Conservation (phyloP, 176 grass and related monocot species). For the Tillandsia fasciculata region DNA sequence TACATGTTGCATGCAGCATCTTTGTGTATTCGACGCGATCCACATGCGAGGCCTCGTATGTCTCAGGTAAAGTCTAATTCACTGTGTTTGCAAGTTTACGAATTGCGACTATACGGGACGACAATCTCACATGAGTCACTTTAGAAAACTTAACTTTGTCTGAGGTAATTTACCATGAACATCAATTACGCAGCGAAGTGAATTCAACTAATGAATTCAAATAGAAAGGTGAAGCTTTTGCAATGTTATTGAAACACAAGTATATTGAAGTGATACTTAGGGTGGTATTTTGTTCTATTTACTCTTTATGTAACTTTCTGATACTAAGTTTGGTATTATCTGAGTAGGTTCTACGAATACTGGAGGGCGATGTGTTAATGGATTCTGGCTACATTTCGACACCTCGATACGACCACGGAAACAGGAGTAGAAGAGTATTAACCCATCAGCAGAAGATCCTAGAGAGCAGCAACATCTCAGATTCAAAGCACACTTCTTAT, state of each 20-base stretch:
- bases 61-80: slow-evolving; percentile 39
- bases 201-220: too few species aligned
- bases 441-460: slow-evolving; percentile 35
- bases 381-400: slow-evolving; percentile 51
- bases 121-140: too few species aligned
- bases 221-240: too few species aligned
- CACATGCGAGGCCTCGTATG: slow-evolving; percentile 91
- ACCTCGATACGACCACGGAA: slow-evolving; percentile 48
- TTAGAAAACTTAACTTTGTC: too few species aligned
- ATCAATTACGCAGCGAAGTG: too few species aligned
- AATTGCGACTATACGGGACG: too few species aligned
- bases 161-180: too few species aligned
- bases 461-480: slow-evolving; percentile 31
- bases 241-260: too few species aligned
- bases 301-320: not conserved
- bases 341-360: slow-evolving; percentile 79
- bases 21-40: slow-evolving; percentile 75
- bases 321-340: not conserved
- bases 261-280: too few species aligned
- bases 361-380: slow-evolving; percentile 75
- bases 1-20: slow-evolving; percentile 89
- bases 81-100: too few species aligned
- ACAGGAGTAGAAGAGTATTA: slow-evolving; percentile 48
- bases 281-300: too few species aligned
- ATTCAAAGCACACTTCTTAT: slow-evolving; percentile 15